Evolutionary conservation across 805 yeast genomes (phyloP).

Genomic region (Hanseniaspora occidentalis): DNA sequence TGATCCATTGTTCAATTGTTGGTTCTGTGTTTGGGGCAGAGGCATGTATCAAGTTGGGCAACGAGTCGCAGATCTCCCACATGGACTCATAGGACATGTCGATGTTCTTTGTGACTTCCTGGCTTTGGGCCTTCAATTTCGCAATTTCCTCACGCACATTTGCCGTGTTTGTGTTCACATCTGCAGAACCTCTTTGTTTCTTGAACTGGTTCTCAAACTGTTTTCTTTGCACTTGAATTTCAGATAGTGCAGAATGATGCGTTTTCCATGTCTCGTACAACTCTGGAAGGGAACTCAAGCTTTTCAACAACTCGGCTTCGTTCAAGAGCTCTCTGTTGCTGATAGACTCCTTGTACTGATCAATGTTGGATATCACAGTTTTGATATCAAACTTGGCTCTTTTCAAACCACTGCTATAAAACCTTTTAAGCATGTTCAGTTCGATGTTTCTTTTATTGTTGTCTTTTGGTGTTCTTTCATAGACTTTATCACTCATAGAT

Average conservation of each 20-base stretch:
- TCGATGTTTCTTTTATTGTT: too few relatives aligned
- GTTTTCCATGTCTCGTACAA: conserved; percentile 15
- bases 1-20: conserved; percentile 39
- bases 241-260: conserved; percentile 14
- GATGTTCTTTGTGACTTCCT: conserved; percentile 10
- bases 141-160: conserved; percentile 11
- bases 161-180: conserved; percentile 10
- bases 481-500: too few relatives aligned
- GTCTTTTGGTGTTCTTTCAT: too few relatives aligned
- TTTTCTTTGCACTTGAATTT: conserved; percentile 21
- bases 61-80: conserved; percentile 29
- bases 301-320: conserved; percentile 13
- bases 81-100: conserved; percentile 27
- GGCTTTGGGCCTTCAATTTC: conserved; percentile 18
- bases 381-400: conserved; percentile 20
- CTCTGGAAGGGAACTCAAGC: conserved; percentile 20
- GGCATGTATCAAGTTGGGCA: conserved; percentile 54
- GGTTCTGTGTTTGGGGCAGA: conserved; percentile 32
- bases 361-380: conserved; percentile 10
- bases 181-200: not conserved
- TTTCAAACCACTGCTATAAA: not conserved
- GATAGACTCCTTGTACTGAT: conserved; percentile 16
- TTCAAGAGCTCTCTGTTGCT: conserved; percentile 17
- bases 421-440: not conserved
- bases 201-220: conserved; percentile 18